Evolutionary conservation across 495 filamentous ascomycete genomes (phyloP).

Genomic region (Penicillium manginii): DNA sequence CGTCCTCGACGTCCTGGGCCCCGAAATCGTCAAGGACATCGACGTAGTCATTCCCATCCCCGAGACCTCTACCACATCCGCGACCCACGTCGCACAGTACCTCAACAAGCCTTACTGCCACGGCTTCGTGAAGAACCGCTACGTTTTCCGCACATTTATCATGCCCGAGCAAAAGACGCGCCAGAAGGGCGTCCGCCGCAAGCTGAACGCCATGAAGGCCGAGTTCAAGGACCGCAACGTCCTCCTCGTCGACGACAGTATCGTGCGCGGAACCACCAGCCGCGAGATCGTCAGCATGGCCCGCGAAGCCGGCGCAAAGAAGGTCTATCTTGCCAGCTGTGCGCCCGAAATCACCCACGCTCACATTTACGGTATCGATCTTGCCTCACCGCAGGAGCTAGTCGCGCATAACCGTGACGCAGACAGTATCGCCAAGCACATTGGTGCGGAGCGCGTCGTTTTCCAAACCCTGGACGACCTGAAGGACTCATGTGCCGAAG

Average conservation of each 20-base stretch:
- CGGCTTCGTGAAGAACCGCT: constrained; percentile 92
- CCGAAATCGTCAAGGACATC: constrained; percentile 78
- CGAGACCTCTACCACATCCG: constrained; percentile 84
- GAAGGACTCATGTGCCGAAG: constrained; percentile 76
- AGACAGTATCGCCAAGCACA: constrained; percentile 72
- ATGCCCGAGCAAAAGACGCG: constrained; percentile 87
- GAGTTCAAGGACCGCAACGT: constrained; percentile 88
- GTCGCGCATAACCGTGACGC: constrained; percentile 79
- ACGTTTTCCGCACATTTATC: constrained; percentile 95
- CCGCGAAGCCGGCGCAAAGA: constrained; percentile 83
- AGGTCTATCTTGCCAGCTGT: constrained; percentile 89
- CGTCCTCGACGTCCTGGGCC: constrained; percentile 71
- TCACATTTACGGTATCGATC: constrained; percentile 87
- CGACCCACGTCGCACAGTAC: constrained; percentile 74
- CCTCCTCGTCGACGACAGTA: constrained; percentile 88
- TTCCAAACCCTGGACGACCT: constrained; percentile 88
- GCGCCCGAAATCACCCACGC: constrained; percentile 83
- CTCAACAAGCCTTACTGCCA: constrained; percentile 82
- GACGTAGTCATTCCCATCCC: constrained; percentile 92
- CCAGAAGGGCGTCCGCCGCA: constrained; percentile 63
- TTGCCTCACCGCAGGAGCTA: constrained; percentile 80
- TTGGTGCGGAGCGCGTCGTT: constrained; percentile 90
- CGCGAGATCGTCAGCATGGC: constrained; percentile 95
- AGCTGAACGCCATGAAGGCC: constrained; percentile 79
- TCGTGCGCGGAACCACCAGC: constrained; percentile 90